Evolutionary conservation across 768 basidiomycete species (phyloP).

Genomic region (Mycena haematopus): DNA sequence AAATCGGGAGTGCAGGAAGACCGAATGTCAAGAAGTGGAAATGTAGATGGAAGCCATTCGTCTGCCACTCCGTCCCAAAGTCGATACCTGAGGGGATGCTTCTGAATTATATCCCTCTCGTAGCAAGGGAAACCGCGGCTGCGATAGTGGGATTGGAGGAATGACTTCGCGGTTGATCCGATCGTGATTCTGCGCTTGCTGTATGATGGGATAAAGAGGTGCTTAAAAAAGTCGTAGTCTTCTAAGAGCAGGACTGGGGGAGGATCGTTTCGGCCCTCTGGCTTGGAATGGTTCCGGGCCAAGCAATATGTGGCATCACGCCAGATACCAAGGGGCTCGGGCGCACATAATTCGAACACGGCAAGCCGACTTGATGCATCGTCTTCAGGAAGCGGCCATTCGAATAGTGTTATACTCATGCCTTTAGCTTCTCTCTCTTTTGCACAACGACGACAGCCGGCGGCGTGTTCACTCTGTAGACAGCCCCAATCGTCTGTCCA

Average conservation of each 20-base stretch:
- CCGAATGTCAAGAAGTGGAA: slow-evolving; percentile 20
- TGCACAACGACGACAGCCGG: slow-evolving; percentile 37
- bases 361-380: slow-evolving; percentile 33
- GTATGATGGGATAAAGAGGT: background rate
- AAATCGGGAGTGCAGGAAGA: slow-evolving; percentile 40
- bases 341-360: slow-evolving; percentile 52
- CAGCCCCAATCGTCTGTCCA: background rate
- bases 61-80: slow-evolving; percentile 1
- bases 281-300: background rate
- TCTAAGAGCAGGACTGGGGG: slow-evolving; percentile 5
- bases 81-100: slow-evolving; percentile 14
- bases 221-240: slow-evolving; percentile 13
- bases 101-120: slow-evolving; percentile 3
- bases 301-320: slow-evolving; percentile 44
- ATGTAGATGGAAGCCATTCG: slow-evolving; percentile 7
- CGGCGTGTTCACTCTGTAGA: background rate
- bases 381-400: slow-evolving; percentile 52
- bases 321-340: slow-evolving; percentile 50
- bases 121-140: background rate
- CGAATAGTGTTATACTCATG: slow-evolving; percentile 44
- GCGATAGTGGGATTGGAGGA: slow-evolving; percentile 41
- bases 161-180: slow-evolving; percentile 44
- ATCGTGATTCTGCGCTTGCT: slow-evolving; percentile 38
- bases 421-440: slow-evolving; percentile 20
- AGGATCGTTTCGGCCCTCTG: background rate